Evolutionary conservation across 2,329 filamentous ascomycete species (phyloP).

Genomic region (Pseudopyrenochaeta lycopersici): DNA sequence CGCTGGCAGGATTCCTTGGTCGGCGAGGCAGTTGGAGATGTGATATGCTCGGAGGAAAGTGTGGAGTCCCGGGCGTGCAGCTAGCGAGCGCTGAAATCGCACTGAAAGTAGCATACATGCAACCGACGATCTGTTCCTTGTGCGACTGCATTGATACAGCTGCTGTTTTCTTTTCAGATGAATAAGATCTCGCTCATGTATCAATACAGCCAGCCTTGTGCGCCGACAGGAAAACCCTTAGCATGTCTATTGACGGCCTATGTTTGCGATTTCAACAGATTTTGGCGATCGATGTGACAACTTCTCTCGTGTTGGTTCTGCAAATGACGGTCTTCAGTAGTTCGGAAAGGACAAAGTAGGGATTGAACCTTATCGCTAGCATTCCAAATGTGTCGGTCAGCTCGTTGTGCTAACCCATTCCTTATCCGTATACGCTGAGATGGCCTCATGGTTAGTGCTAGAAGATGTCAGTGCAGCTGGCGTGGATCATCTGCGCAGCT

Average conservation of each 20-base stretch:
- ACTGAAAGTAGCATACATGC: conserved; percentile 8
- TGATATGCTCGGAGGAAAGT: conserved; percentile 28
- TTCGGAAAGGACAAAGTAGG: background rate
- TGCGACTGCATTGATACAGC: background rate
- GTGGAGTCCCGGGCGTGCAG: conserved; percentile 32
- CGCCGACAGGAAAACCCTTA: background rate
- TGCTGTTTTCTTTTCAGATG: conserved; percentile 19
- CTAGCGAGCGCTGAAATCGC: conserved; percentile 11
- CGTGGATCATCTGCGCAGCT: too few species aligned
- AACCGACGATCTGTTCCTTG: conserved; percentile 16
- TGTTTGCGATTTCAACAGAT: background rate
- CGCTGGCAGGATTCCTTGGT: conserved; percentile 17
- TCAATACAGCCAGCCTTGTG: conserved; percentile 8
- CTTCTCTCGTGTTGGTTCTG: conserved; percentile 7
- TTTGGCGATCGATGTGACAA: background rate
- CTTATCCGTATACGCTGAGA: conserved; percentile 4
- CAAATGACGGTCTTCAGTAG: conserved; percentile 11
- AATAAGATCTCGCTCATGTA: conserved; percentile 20
- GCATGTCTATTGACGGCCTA: conserved; percentile 14
- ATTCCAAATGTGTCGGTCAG: background rate
- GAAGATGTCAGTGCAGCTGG: too few species aligned
- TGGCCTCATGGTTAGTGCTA: background rate
- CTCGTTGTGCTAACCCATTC: conserved; percentile 6
- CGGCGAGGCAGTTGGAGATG: conserved; percentile 14
- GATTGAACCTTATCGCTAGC: background rate